These are phyloP conservation scores for Scheffersomyces stipitis DNA, from an alignment of 805 yeast species.

Conservation along the genomic window DNA sequence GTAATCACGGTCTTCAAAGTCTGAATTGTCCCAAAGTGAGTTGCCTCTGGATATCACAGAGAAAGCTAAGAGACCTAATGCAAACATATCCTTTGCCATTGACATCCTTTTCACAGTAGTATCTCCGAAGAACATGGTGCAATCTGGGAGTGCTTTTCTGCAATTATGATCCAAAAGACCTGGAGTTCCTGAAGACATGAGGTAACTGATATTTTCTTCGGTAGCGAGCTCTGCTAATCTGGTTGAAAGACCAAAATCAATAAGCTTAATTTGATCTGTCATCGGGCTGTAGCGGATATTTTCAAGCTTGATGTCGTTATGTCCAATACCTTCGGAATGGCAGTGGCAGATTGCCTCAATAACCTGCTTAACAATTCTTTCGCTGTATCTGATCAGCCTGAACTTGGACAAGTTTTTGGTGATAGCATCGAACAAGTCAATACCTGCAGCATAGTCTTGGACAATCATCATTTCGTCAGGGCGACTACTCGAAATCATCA, in stretches of 20 bases:
- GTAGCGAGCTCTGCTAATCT: not conserved
- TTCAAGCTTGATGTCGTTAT: slow-evolving; percentile 8
- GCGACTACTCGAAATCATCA: not conserved
- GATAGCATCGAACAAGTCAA: slow-evolving; percentile 5
- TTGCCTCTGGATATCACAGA: not conserved
- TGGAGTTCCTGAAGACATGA: not conserved
- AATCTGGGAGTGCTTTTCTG: not conserved
- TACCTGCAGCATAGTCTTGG: slow-evolving; percentile 6
- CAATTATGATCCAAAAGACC: not conserved
- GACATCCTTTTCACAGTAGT: slow-evolving; percentile 1
- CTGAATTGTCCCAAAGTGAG: not conserved
- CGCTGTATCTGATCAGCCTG: not conserved
- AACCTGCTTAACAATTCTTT: not conserved
- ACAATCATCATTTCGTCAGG: slow-evolving; percentile 2
- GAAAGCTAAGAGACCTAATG: not conserved
- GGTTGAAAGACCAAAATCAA: slow-evolving; percentile 7
- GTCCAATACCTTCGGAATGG: slow-evolving; percentile 4
- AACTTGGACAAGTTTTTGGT: not conserved
- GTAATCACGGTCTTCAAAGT: not conserved
- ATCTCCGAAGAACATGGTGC: not conserved
- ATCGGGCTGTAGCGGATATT: slow-evolving; percentile 4
- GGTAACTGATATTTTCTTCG: too few species aligned
- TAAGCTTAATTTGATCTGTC: slow-evolving; percentile 2
- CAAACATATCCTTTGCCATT: slow-evolving; percentile 5
- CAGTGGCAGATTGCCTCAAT: slow-evolving; percentile 5